These are phyloP conservation scores for Pholiota conissans DNA, from an alignment of 768 basidiomycete species.

Conservation along the genomic window DNA sequence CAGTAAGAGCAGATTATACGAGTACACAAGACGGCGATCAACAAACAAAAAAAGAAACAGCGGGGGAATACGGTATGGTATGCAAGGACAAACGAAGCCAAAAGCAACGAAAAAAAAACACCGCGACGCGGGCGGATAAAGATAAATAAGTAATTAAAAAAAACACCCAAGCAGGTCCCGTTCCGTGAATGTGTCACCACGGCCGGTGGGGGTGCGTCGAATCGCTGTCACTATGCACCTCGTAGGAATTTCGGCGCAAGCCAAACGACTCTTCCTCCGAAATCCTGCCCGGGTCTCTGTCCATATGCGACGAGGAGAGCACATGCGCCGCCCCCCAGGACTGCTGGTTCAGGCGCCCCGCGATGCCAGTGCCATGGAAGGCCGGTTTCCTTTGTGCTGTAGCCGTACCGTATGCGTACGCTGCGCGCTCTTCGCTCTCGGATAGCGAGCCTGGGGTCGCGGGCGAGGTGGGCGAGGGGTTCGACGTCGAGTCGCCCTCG, in stretches of 20 bases:
- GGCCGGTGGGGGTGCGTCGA: constrained; percentile 42
- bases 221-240: constrained; percentile 35
- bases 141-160: constrained; percentile 4
- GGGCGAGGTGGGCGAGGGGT: constrained; percentile 55
- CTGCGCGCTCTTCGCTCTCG: too few relatives aligned
- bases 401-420: too few relatives aligned
- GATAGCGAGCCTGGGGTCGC: constrained; percentile 51
- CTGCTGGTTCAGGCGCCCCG: constrained; percentile 16
- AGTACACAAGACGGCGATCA: not conserved
- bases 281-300: constrained; percentile 16
- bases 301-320: too few relatives aligned
- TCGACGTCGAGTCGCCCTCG: constrained; percentile 47
- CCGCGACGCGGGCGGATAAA: constrained; percentile 10
- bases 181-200: too few relatives aligned
- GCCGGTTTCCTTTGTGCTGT: too few relatives aligned
- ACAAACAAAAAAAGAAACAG: too few relatives aligned
- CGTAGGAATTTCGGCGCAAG: constrained; percentile 22
- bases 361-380: constrained; percentile 14
- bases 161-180: too few relatives aligned
- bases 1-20: not conserved
- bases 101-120: not conserved
- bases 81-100: not conserved
- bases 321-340: constrained; percentile 10
- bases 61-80: not conserved
- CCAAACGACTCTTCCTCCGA: constrained; percentile 14